phyloP scores from a whole-genome alignment of 306 rosid genomes.

The Alnus rubra region DNA sequence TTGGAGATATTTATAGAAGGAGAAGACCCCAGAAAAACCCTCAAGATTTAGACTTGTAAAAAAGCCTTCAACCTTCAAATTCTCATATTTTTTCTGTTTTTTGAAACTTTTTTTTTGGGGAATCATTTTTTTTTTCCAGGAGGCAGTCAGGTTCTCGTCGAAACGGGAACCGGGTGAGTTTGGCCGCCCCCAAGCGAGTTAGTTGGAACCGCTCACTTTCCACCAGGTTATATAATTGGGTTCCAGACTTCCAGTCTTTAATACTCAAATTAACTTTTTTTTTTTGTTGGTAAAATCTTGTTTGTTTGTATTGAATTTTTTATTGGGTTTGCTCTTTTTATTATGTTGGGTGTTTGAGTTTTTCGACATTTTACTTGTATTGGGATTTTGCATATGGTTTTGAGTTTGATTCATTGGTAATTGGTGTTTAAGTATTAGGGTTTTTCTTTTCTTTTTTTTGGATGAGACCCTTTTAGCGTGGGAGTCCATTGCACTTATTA shows the following conservation, averaged over 20 bases:
- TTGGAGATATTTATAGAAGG: conserved; percentile 57
- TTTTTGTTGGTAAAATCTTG: background rate
- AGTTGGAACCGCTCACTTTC: conserved; percentile 95
- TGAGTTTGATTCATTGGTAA: background rate
- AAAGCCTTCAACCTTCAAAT: background rate
- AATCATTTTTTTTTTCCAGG: conserved; percentile 30
- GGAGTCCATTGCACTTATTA: background rate
- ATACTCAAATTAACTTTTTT: background rate
- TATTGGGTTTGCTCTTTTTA: background rate
- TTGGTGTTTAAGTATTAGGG: background rate
- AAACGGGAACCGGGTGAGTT: conserved; percentile 44
- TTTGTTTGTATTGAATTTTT: background rate
- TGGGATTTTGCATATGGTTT: background rate
- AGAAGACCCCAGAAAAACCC: conserved; percentile 45
- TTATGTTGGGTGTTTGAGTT: background rate
- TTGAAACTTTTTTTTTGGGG: background rate
- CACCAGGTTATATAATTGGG: conserved; percentile 51
- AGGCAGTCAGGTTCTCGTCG: conserved; percentile 23
- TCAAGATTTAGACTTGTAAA: conserved; percentile 38
- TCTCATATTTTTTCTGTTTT: background rate
- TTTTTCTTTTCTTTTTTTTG: background rate
- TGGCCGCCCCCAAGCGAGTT: conserved; percentile 62
- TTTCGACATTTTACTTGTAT: no score
- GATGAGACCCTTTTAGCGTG: background rate
- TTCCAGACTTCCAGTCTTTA: conserved; percentile 5